phyloP scores from a whole-genome alignment of 352 stramenopile genomes.

The Thalassiosira delicatula region DNA sequence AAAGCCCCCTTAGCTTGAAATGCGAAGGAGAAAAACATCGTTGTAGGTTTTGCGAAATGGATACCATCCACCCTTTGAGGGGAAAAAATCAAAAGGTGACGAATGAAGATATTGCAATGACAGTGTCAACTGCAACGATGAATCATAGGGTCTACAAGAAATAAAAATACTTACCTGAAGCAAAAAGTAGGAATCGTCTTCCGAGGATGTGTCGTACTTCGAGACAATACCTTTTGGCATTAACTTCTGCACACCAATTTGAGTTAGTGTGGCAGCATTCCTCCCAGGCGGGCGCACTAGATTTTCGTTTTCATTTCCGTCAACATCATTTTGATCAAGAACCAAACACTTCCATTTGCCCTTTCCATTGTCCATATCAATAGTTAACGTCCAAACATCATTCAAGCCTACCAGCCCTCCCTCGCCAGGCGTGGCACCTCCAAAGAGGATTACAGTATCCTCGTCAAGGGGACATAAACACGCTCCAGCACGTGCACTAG shows the following conservation, averaged over 20 bases:
- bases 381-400: constrained; percentile 72
- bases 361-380: constrained; percentile 41
- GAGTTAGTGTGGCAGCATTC: constrained; percentile 74
- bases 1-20: constrained; percentile 22
- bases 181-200: constrained; percentile 55
- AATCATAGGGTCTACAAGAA: neutral
- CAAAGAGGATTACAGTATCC: constrained; percentile 69
- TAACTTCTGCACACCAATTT: constrained; percentile 39
- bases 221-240: constrained; percentile 28
- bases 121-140: neutral
- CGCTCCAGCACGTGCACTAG: constrained; percentile 64
- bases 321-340: constrained; percentile 19
- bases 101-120: neutral
- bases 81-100: neutral
- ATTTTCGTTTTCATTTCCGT: neutral
- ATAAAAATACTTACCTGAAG: constrained; percentile 35
- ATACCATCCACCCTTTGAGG: constrained; percentile 65
- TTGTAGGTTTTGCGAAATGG: constrained; percentile 72
- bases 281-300: constrained; percentile 49
- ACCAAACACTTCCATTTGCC: constrained; percentile 54
- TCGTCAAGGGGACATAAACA: constrained; percentile 65
- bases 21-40: constrained; percentile 67
- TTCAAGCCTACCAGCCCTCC: constrained; percentile 59
- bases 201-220: constrained; percentile 3
- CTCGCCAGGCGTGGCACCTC: constrained; percentile 54